These are phyloP conservation scores for Ophiosphaerella korrae DNA, from an alignment of 2,329 filamentous ascomycete genomes.

Conservation along the genomic window DNA sequence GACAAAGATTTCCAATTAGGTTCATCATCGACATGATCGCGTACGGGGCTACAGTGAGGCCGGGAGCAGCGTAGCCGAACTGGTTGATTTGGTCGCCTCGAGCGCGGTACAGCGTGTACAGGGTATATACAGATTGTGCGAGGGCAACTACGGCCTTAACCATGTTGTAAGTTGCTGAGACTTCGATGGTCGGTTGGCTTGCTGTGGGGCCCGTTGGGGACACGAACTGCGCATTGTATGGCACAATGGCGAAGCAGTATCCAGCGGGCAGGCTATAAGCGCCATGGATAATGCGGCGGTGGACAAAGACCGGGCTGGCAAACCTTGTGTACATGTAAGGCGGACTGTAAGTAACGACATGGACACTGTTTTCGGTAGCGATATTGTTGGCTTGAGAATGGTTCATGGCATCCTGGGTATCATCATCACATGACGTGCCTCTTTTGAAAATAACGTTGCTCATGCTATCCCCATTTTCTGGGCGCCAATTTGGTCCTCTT, in stretches of 20 bases:
- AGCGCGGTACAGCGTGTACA: slow-evolving; percentile 32
- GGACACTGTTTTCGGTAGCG: slow-evolving; percentile 1
- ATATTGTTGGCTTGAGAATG: background rate
- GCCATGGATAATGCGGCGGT: slow-evolving; percentile 25
- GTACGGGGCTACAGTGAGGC: slow-evolving; percentile 45
- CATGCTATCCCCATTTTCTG: slow-evolving; percentile 20
- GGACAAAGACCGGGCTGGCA: slow-evolving; percentile 17
- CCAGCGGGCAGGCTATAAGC: slow-evolving; percentile 18
- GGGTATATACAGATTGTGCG: slow-evolving; percentile 33
- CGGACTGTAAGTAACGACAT: slow-evolving; percentile 13
- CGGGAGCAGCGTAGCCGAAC: slow-evolving; percentile 46
- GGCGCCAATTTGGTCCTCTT: slow-evolving; percentile 26
- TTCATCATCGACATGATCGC: slow-evolving; percentile 47
- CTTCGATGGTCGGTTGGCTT: slow-evolving; percentile 9
- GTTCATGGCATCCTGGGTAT: background rate
- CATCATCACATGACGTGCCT: background rate
- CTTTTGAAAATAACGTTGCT: slow-evolving; percentile 11
- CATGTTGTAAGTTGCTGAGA: slow-evolving; percentile 28
- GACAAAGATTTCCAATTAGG: slow-evolving; percentile 29
- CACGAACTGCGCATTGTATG: slow-evolving; percentile 15
- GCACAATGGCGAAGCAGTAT: slow-evolving; percentile 22
- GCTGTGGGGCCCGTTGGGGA: background rate
- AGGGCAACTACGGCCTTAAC: slow-evolving; percentile 32
- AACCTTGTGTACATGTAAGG: slow-evolving; percentile 24
- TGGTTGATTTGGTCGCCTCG: slow-evolving; percentile 35